Conservation (phyloP, 306 rosid species). For the Cercis canadensis region DNA sequence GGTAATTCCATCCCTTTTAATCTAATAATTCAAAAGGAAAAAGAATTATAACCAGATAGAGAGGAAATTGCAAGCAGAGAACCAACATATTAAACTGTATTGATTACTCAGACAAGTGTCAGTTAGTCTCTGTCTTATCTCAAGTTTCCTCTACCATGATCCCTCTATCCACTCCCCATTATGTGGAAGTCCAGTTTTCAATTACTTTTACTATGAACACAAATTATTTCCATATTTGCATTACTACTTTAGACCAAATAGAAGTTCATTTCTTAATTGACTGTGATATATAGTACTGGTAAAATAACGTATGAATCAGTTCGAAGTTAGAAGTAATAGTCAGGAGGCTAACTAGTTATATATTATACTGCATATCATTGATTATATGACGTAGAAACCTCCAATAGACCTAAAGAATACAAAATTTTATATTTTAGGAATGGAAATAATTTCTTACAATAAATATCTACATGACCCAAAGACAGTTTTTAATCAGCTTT, state of each 20-base stretch:
- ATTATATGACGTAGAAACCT: conserved; percentile 3
- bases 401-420: background rate
- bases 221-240: background rate
- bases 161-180: background rate
- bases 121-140: background rate
- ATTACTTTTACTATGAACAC: background rate
- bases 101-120: background rate
- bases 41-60: conserved; percentile 35
- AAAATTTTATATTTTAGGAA: background rate
- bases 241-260: background rate
- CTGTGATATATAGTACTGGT: conserved; percentile 8
- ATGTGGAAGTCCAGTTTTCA: background rate
- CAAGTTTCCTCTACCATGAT: background rate
- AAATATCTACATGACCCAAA: background rate
- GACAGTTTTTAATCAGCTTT: no score
- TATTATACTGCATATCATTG: background rate
- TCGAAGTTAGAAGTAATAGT: background rate
- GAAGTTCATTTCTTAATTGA: background rate
- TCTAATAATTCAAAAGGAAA: conserved; percentile 53
- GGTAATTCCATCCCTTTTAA: conserved; percentile 84
- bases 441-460: background rate
- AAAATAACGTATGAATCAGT: no score
- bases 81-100: conserved; percentile 17
- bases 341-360: conserved; percentile 10
- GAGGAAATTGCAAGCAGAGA: conserved; percentile 12